Conservation (phyloP, 192 early-diverging fungal species). For the Phlyctochytrium bullatum region DNA sequence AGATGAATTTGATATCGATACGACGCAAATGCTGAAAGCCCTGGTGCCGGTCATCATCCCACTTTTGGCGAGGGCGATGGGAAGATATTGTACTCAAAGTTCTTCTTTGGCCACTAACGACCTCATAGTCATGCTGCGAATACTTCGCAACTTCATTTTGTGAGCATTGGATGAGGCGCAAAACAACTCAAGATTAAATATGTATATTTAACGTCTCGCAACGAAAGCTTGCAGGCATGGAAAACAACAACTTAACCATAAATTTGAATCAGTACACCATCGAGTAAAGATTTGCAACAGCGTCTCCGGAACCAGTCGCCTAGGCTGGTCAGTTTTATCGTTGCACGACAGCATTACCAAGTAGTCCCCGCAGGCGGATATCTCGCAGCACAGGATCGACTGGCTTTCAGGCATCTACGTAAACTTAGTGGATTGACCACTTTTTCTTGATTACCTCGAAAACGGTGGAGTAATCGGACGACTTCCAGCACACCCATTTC, state of each 20-base stretch:
- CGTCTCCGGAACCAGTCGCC: conserved; percentile 3
- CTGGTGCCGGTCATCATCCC: background rate
- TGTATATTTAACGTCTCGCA: no score
- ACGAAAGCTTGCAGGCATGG: no score
- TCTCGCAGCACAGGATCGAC: conserved; percentile 2
- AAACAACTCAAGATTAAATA: no score
- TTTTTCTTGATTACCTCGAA: background rate
- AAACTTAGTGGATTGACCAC: background rate
- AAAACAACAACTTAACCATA: no score
- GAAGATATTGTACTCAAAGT: background rate
- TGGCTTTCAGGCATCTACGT: background rate
- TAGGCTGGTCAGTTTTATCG: background rate
- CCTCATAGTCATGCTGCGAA: no score
- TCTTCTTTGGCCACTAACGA: no score
- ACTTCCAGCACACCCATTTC: conserved; percentile 10
- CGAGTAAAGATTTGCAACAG: conserved; percentile 1
- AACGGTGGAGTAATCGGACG: background rate
- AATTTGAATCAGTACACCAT: conserved; percentile 6
- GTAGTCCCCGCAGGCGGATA: conserved; percentile 2
- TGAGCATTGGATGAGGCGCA: no score
- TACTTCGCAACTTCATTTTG: no score
- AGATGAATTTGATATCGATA: background rate
- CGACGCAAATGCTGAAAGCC: background rate
- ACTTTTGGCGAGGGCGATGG: background rate
- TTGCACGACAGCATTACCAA: background rate